Percentiles rank a stretch among this genome's conserved stretches.
phyloP scores from a whole-genome alignment of 306 rosid species.

The Casuarina glauca region DNA sequence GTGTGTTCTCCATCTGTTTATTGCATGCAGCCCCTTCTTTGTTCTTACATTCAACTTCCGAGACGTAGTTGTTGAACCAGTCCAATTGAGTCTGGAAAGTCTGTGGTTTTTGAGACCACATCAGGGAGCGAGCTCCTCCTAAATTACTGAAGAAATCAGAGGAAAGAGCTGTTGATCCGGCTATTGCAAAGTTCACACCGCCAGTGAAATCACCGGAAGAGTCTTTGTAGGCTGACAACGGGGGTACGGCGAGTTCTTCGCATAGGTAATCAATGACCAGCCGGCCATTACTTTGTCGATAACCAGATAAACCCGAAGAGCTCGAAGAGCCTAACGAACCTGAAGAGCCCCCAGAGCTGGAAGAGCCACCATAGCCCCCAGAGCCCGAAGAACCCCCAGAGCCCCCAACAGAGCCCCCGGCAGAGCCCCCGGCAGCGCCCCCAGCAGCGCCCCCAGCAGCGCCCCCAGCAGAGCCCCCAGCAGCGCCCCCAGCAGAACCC shows the following conservation, averaged over 20 bases:
- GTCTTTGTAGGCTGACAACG: not conserved
- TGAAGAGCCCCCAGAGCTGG: no score
- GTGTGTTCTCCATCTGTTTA: not conserved
- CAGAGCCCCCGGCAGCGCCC: no score
- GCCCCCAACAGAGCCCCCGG: no score
- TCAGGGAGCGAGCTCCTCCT: not conserved
- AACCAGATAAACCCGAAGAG: not conserved
- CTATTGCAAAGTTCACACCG: conserved; percentile 25
- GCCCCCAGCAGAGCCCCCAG: no score
- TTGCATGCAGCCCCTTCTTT: not conserved
- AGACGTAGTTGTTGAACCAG: conserved; percentile 19
- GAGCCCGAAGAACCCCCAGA: no score
- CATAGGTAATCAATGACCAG: conserved; percentile 23
- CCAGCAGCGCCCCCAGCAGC: no score
- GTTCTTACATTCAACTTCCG: not conserved
- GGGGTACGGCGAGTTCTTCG: conserved; percentile 1
- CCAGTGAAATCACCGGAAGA: not conserved
- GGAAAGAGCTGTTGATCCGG: conserved; percentile 21
- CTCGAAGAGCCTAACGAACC: not conserved
- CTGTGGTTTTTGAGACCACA: conserved; percentile 18
- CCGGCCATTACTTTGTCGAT: conserved; percentile 14
- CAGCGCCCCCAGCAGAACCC: no score
- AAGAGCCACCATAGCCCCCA: no score
- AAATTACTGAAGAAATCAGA: not conserved
- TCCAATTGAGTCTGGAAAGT: conserved; percentile 16